Conservation (phyloP, 2,329 filamentous ascomycete species). For the Ustulina deusta region DNA sequence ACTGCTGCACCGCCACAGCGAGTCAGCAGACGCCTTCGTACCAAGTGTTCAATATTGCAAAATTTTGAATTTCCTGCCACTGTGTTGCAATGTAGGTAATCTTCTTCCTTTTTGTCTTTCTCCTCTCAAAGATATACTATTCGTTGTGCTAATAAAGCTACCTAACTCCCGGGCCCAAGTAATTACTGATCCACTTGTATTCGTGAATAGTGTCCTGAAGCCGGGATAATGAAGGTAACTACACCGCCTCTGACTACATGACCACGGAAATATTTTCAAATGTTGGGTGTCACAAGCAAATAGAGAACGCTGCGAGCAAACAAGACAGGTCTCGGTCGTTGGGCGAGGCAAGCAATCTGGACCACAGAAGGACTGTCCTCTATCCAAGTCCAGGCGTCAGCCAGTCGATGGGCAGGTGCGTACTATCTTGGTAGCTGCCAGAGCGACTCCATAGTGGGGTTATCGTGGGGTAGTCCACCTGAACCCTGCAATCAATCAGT, state of each 20-base stretch:
- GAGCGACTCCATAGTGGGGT: constrained; percentile 19
- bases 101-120: too few relatives aligned
- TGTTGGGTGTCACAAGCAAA: background rate
- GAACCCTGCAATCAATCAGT: constrained; percentile 15
- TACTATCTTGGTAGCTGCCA: background rate
- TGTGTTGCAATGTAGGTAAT: too few relatives aligned
- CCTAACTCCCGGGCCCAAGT: background rate
- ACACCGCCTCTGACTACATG: background rate
- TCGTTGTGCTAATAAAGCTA: background rate
- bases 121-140: too few relatives aligned
- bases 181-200: background rate
- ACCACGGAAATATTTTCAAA: background rate
- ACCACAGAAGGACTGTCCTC: too few relatives aligned
- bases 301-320: background rate
- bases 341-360: background rate
- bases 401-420: background rate
- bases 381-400: too few relatives aligned
- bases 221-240: background rate
- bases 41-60: too few relatives aligned
- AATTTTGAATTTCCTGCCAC: too few relatives aligned
- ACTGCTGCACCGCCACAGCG: too few relatives aligned
- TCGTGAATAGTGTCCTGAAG: background rate
- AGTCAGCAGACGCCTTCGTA: too few relatives aligned
- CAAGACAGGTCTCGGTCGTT: background rate
- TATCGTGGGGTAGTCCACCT: constrained; percentile 18